Evolutionary conservation across 2,329 filamentous ascomycete genomes (phyloP), one percentile per base, ranked within the genome.

Genomic region (Sclerotinia glacialis): DNA sequence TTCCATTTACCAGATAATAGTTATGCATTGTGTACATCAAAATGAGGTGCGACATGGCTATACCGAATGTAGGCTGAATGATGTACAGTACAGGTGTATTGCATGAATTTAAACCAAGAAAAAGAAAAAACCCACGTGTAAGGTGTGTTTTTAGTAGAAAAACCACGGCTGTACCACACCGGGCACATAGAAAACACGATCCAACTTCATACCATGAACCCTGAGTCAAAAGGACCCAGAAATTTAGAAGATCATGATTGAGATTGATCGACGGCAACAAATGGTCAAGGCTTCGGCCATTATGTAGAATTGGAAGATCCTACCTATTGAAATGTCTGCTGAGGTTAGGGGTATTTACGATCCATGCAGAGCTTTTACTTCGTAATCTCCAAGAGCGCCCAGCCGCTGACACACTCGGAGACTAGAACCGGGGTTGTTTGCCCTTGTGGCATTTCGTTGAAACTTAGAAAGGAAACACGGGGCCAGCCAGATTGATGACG

Each of bases 221-320:
- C 53, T 37, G 42, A 31, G 31, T 31, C 28, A 16, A 37, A 23
- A 52, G 34, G 50, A 42, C 55, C 40, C 31, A 42, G 42, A 59
- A 60, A 59, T 42, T 40, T 21, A 52, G 46, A 52, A 60, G 54
- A 59, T 61, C 46, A 50, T 50, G 47, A 63, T 54, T 62, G 50
- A 65, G 28, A 65, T 65, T 60, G 64, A 65, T 65, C 64, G 54
- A 65, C 64, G 61, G 56, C 50, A 60, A 31, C 42, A 37, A 65
- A 59, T 60, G 64, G 64, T 65, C 64, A 65, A 28, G 63, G 63
- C 63, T 65, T 49, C 42, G 63, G 63, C 31, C 53, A 50, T 28
- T 52, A 65, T 60, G 64, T 54, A 60, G 64, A 65, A 52, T 65
- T 52, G 44, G 64, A 60, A 44, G 54, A 65, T 65, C 53, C 23